Evolutionary conservation across 2,329 filamentous ascomycete species (phyloP), one percentile per base, ranked within the genome.

Genomic region (Harringtonia aguacate): DNA sequence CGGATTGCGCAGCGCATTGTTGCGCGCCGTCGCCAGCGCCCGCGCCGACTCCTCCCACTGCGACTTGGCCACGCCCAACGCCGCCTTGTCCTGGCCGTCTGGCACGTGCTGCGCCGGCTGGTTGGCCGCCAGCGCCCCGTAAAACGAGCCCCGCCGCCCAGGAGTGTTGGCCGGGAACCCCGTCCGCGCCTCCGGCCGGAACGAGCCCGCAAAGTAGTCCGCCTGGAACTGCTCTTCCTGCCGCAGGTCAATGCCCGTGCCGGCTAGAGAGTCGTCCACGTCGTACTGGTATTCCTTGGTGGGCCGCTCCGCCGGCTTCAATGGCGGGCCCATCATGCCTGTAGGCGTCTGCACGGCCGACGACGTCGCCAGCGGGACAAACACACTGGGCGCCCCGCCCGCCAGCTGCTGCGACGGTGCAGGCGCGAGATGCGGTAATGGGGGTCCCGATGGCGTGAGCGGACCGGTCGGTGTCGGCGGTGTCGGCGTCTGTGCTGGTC

Each of bases 171-270:
- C 65, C 14, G 67, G 65, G 48, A 74, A 75, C 14, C 80, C 66
- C 38, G 72, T 68, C 55, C 72, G 62, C 41, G 70, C 62, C 52
- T 78, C 67, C 43, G 59, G 54, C 21, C 55, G 52, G 42, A 58
- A 64, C 44, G 59, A 55, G 43, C 68, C 62, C 36, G 76, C 73
- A 56, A 79, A 82, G 45, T 79, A 69, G 47, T 78, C 79, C 36
- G 86, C 81, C 60, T 92, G 71, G 52, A 79, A 85, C 53, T 88
- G 85, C 56, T 94, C 86, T 61, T 95, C 89, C 51, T 87, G 87
- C 46, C 83, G 80, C 38, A 95, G 64, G 65, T 95, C 86, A 50
- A 95, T 87, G 40, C 87, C 88, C 15, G 87, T 90, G 17, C 84
- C 86, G 17, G 82, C 81, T 44, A 95, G 64, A 41, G 88, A 84